phyloP scores from a whole-genome alignment of 2,329 filamentous ascomycete species.

The Ceratocystis variospora region DNA sequence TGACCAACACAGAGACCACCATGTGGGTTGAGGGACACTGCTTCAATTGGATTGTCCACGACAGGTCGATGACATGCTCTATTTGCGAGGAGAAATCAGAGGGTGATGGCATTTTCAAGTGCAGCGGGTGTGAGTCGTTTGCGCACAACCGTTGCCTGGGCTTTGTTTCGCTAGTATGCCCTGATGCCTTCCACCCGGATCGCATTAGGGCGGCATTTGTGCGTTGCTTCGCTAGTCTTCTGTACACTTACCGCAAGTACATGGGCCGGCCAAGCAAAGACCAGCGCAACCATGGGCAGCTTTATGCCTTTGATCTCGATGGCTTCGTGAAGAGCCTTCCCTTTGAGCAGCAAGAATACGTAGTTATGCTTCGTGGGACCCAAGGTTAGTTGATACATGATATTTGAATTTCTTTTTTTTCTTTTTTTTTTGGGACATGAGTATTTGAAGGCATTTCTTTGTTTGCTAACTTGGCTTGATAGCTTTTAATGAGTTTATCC shows the following conservation, averaged over 20 bases:
- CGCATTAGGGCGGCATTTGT: constrained; percentile 51
- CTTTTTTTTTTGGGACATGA: background rate
- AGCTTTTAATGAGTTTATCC: constrained; percentile 68
- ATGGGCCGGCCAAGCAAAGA: constrained; percentile 45
- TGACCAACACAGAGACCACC: constrained; percentile 62
- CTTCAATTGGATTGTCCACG: constrained; percentile 48
- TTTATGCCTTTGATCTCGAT: constrained; percentile 52
- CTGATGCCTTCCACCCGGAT: constrained; percentile 47
- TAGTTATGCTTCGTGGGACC: constrained; percentile 49
- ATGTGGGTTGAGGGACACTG: constrained; percentile 80
- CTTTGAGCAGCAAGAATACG: constrained; percentile 52
- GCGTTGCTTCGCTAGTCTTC: constrained; percentile 49
- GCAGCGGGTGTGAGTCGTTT: constrained; percentile 47
- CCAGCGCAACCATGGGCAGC: constrained; percentile 45
- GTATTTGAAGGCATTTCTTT: background rate
- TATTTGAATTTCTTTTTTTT: background rate
- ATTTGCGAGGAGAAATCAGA: constrained; percentile 64
- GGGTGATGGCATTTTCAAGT: constrained; percentile 61
- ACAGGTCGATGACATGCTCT: constrained; percentile 49
- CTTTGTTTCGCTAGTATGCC: constrained; percentile 49
- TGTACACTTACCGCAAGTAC: constrained; percentile 53
- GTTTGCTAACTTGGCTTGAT: background rate
- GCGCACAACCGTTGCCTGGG: constrained; percentile 49
- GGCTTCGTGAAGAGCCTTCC: constrained; percentile 51
- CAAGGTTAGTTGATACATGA: constrained; percentile 37